phyloP scores from a whole-genome alignment of 2,329 filamentous ascomycete genomes.

The Trichoderma brevicompactum region DNA sequence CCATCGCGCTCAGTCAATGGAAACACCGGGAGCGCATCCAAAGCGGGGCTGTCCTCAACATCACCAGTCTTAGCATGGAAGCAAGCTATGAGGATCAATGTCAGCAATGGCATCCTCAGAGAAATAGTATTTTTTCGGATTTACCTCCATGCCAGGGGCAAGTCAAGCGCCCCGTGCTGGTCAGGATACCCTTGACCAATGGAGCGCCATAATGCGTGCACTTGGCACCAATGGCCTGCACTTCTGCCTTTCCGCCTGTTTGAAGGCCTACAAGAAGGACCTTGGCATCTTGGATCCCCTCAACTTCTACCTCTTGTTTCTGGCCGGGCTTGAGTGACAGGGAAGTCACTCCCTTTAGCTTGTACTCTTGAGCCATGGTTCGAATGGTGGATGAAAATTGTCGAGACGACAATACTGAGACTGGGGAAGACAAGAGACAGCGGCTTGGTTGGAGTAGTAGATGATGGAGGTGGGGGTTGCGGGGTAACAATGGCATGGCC shows the following conservation, averaged over 20 bases:
- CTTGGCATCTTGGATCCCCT: slow-evolving; percentile 84
- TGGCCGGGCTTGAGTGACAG: slow-evolving; percentile 77
- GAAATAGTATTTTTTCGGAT: slow-evolving; percentile 33
- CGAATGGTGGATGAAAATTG: slow-evolving; percentile 37
- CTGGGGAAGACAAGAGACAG: neutral
- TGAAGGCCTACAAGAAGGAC: slow-evolving; percentile 68
- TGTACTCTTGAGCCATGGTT: slow-evolving; percentile 63
- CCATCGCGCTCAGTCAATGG: slow-evolving; percentile 78
- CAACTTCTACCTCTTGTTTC: slow-evolving; percentile 88
- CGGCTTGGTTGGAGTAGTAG: slow-evolving; percentile 13
- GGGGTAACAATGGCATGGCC: slow-evolving; percentile 28
- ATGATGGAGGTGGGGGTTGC: slow-evolving; percentile 29
- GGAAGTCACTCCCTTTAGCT: slow-evolving; percentile 76
- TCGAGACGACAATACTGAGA: neutral
- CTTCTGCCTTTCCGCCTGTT: slow-evolving; percentile 12
- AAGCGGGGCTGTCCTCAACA: slow-evolving; percentile 90
- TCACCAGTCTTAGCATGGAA: slow-evolving; percentile 90
- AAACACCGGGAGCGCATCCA: slow-evolving; percentile 85
- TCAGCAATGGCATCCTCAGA: neutral
- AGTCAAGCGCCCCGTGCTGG: slow-evolving; percentile 78
- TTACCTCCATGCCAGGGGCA: slow-evolving; percentile 96
- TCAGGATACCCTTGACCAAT: slow-evolving; percentile 81
- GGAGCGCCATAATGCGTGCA: slow-evolving; percentile 95
- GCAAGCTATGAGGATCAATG: slow-evolving; percentile 65
- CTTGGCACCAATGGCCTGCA: slow-evolving; percentile 71